Percentiles rank a stretch among this genome's conserved stretches.
Conservation (phyloP, 805 yeast genomes). For the Kazachstania taianensis region DNA sequence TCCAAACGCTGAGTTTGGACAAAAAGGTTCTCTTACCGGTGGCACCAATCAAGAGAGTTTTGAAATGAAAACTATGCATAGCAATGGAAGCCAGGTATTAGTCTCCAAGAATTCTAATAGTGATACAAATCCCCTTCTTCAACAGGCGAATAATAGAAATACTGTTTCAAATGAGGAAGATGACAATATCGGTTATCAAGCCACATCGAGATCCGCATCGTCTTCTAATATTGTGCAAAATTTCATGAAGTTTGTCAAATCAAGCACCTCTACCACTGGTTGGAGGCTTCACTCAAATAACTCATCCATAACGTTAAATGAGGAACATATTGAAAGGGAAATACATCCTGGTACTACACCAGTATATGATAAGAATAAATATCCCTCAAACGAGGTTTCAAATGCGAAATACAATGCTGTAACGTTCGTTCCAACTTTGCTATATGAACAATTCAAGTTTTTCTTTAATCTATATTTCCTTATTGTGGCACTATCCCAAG, state of each 20-base stretch:
- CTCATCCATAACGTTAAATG: conserved; percentile 11
- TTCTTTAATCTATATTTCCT: conserved; percentile 89
- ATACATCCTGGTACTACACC: conserved; percentile 36
- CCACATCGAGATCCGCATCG: conserved; percentile 2
- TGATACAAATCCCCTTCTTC: conserved; percentile 14
- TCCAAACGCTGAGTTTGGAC: too few species aligned
- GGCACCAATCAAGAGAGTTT: conserved; percentile 16
- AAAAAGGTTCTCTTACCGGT: not conserved
- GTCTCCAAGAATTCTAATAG: conserved; percentile 11
- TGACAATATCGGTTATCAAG: not conserved
- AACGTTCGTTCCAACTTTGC: conserved; percentile 77
- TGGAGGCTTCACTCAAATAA: conserved; percentile 6
- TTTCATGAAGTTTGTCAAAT: conserved; percentile 1
- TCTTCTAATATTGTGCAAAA: conserved; percentile 2
- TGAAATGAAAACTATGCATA: conserved; percentile 22
- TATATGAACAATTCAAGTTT: conserved; percentile 94
- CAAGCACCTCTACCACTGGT: conserved; percentile 1
- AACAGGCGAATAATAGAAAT: conserved; percentile 5
- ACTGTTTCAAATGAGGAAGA: not conserved
- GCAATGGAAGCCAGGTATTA: not conserved
- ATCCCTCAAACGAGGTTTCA: conserved; percentile 70
- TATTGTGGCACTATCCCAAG: conserved; percentile 88
- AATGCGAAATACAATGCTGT: conserved; percentile 90
- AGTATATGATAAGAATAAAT: conserved; percentile 26
- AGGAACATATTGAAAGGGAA: conserved; percentile 31